phyloP scores from a whole-genome alignment of 495 filamentous ascomycete species.

The Penicillium psychrofluorescens region DNA sequence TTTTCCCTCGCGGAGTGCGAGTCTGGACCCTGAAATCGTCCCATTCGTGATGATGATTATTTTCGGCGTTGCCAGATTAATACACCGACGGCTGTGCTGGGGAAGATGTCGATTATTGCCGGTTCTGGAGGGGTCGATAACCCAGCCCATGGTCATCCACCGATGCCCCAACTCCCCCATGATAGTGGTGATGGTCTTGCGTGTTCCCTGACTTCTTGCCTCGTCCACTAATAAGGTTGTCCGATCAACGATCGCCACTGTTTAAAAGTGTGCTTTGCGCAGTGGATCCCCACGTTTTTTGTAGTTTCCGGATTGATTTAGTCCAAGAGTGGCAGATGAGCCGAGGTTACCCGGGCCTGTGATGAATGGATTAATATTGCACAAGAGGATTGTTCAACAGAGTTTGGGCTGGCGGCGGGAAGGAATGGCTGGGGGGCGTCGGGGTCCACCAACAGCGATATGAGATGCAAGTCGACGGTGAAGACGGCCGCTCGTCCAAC shows the following conservation, averaged over 20 bases:
- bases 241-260: conserved; percentile 11
- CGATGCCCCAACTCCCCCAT: background rate
- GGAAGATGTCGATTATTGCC: conserved; percentile 9
- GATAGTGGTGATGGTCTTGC: background rate
- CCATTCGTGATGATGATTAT: too few relatives aligned
- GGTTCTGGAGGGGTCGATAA: conserved; percentile 7
- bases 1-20: too few relatives aligned
- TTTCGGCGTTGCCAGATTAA: too few relatives aligned
- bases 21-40: too few relatives aligned
- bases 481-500: too few relatives aligned
- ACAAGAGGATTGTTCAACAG: background rate
- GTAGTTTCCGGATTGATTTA: too few relatives aligned
- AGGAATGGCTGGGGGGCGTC: background rate
- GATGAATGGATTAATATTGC: background rate
- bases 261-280: conserved; percentile 6
- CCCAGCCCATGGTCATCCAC: background rate
- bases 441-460: background rate
- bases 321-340: background rate
- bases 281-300: conserved; percentile 22
- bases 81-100: too few relatives aligned
- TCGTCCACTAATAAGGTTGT: conserved; percentile 11
- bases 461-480: background rate
- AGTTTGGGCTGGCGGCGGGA: background rate
- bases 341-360: background rate
- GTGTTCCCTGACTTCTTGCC: background rate